A percentile compares a stretch with the other conserved stretches of the same genome.
Conservation (phyloP, 495 filamentous ascomycete species). For the Penicillium argentinense region DNA sequence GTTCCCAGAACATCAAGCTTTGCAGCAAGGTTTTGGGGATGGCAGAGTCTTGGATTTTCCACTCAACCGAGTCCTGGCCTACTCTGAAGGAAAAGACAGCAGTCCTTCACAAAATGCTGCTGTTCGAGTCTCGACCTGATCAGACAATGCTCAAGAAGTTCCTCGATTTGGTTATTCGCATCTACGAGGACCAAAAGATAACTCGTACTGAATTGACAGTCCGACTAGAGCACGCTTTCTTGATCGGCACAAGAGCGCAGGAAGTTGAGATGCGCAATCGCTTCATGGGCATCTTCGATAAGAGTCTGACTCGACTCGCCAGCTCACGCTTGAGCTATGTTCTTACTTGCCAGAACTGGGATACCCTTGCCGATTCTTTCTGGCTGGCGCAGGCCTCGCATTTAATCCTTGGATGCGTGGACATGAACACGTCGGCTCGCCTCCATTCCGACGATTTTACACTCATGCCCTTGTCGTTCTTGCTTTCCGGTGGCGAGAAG, state of each 20-base stretch:
- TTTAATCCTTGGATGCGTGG: constrained; percentile 83
- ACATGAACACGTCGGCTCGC: constrained; percentile 73
- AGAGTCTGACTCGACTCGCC: constrained; percentile 81
- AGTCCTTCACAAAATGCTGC: constrained; percentile 94
- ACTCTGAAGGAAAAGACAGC: constrained; percentile 98
- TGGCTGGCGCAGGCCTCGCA: constrained; percentile 95
- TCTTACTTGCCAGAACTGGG: constrained; percentile 94
- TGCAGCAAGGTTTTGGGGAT: constrained; percentile 91
- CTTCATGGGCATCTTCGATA: constrained; percentile 93
- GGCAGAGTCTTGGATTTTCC: constrained; percentile 95
- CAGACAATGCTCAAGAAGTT: constrained; percentile 84
- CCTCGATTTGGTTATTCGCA: constrained; percentile 91
- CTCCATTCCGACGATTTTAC: constrained; percentile 83
- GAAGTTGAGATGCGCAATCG: constrained; percentile 97
- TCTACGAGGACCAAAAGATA: constrained; percentile 96
- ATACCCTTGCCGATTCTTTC: constrained; percentile 88
- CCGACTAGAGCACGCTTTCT: constrained; percentile 93
- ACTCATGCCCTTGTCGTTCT: constrained; percentile 63
- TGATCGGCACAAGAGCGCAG: constrained; percentile 90
- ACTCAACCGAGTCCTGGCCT: constrained; percentile 87
- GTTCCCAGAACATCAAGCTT: constrained; percentile 77
- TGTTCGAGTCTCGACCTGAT: constrained; percentile 83
- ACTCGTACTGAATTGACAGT: constrained; percentile 94
- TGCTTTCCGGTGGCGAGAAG: constrained; percentile 62
- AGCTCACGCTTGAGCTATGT: constrained; percentile 86